Evolutionary conservation across 352 stramenopile species (phyloP).

Genomic region (Phytophthora hybrid): DNA sequence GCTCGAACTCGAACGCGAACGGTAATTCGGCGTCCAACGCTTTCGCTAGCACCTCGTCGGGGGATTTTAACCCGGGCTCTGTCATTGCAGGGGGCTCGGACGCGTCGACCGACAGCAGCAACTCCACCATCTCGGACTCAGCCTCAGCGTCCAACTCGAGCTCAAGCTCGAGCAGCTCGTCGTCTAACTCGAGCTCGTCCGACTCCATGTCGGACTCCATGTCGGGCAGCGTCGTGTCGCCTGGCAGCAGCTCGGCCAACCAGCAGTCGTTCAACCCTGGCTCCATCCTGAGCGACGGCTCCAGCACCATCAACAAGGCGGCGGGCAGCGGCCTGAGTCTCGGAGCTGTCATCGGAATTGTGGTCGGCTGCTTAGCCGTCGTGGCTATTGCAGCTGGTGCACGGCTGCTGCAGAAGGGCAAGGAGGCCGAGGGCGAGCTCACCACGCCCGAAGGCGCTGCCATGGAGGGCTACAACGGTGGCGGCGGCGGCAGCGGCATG

Average conservation of each 20-base stretch:
- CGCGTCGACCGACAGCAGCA: slow-evolving; percentile 21
- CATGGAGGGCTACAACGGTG: slow-evolving; percentile 49
- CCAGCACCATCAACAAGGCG: slow-evolving; percentile 4
- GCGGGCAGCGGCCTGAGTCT: slow-evolving; percentile 37
- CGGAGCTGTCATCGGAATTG: slow-evolving; percentile 58
- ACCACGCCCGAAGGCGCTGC: slow-evolving; percentile 45
- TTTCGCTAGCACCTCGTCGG: slow-evolving; percentile 8
- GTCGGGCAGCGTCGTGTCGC: slow-evolving; percentile 27
- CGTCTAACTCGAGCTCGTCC: slow-evolving; percentile 25
- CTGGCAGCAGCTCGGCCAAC: slow-evolving; percentile 40
- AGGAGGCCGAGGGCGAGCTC: slow-evolving; percentile 53
- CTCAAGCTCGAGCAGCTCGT: slow-evolving; percentile 1
- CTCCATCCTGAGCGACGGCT: slow-evolving; percentile 43
- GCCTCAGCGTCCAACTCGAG: not conserved
- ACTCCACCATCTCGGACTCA: slow-evolving; percentile 10
- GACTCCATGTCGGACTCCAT: slow-evolving; percentile 14
- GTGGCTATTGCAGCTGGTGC: slow-evolving; percentile 75
- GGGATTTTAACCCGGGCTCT: slow-evolving; percentile 27
- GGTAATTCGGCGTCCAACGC: slow-evolving; percentile 23
- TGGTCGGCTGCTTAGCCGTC: slow-evolving; percentile 77
- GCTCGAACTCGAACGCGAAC: slow-evolving; percentile 9
- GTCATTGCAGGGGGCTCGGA: slow-evolving; percentile 38
- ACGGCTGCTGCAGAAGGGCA: slow-evolving; percentile 72
- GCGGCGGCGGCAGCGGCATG: slow-evolving; percentile 64
- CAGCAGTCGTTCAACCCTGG: slow-evolving; percentile 50